Percentiles rank a stretch among this genome's conserved stretches.
Evolutionary conservation across 2,329 filamentous ascomycete species (phyloP).

Genomic region (Fusarium domesticum): DNA sequence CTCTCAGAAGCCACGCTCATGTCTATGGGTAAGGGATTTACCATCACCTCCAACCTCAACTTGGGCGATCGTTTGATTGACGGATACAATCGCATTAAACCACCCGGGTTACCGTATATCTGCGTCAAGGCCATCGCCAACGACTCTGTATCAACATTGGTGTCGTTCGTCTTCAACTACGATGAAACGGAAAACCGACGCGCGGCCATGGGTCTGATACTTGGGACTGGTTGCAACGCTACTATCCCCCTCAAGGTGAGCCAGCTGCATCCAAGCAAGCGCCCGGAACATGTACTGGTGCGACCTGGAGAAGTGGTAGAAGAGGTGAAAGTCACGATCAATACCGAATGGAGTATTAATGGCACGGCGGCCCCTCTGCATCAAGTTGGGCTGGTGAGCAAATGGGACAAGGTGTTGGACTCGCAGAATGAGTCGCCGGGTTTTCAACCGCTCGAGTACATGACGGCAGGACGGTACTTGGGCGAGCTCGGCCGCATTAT

Average conservation of each 20-base stretch:
- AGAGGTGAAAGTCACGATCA: constrained; percentile 69
- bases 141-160: constrained; percentile 75
- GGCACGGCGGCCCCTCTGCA: constrained; percentile 67
- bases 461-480: constrained; percentile 76
- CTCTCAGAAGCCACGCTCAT: constrained; percentile 62
- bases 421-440: constrained; percentile 65
- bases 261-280: constrained; percentile 62
- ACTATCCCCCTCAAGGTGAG: constrained; percentile 68
- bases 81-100: constrained; percentile 55
- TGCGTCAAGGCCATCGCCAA: constrained; percentile 75
- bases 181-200: constrained; percentile 59
- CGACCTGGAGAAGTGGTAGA: constrained; percentile 44
- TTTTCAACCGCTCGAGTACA: constrained; percentile 81
- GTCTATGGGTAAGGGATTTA: constrained; percentile 70
- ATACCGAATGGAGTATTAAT: constrained; percentile 82
- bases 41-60: constrained; percentile 58
- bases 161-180: constrained; percentile 72
- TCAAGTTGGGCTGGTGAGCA: constrained; percentile 60
- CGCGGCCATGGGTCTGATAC: constrained; percentile 75
- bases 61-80: constrained; percentile 56
- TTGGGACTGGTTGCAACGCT: constrained; percentile 78
- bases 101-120: constrained; percentile 57
- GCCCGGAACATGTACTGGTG: constrained; percentile 47
- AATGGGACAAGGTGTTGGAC: constrained; percentile 69
- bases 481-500: constrained; percentile 73